Base-by-base conservation (phyloP, 805 yeast species). In the Vanderwaltozyma tropicalis region DNA sequence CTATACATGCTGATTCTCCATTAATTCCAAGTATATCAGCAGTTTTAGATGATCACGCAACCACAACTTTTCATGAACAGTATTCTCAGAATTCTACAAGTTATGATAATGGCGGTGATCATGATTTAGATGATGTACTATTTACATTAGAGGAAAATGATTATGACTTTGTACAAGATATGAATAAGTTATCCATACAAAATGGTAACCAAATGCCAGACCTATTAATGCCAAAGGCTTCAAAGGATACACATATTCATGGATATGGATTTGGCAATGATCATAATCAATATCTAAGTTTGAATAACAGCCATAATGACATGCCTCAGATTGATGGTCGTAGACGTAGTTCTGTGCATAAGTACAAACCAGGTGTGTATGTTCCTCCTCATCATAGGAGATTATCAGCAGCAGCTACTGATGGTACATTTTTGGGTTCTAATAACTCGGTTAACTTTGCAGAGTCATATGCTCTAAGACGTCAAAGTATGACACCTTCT, bases 381-480 rank as follows among this genome's bases (percentile, higher is more conserved):
- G 61, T 72, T 16, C 77, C 76, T 20, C 78, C 78, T 12, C 78
- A 72, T 48, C 76, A 71, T 41, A 62, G 78, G 47, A 59, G 67
- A 37, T 49, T 45, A 35, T 31, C 35, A 32, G 42, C 52, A 22
- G 34, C 52, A 4, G 38, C 48, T 2, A 44, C 47, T 24, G 61
- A 55, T 28, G 49, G 53, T 11, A 45, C 49, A 2, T 36, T 54
- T 28, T 45, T 56, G 5, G 53, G 49, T 13, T 36, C 47, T 7
- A 38, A 44, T 29, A 51, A 53, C 35, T 40, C 52, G 4, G 32
- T 49, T 10, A 48, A 47, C 28, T 46, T 47, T 28, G 41, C 39
- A 7, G 37, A 46, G 13, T 28, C 50, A 17, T 41, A 37, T 27
- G 38, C 42, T 27, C 27, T 43, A 18, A 44, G 41, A 19, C 43